These are phyloP conservation scores for Epichloe sylvatica DNA, from an alignment of 2,329 filamentous ascomycete species.

Conservation along the genomic window DNA sequence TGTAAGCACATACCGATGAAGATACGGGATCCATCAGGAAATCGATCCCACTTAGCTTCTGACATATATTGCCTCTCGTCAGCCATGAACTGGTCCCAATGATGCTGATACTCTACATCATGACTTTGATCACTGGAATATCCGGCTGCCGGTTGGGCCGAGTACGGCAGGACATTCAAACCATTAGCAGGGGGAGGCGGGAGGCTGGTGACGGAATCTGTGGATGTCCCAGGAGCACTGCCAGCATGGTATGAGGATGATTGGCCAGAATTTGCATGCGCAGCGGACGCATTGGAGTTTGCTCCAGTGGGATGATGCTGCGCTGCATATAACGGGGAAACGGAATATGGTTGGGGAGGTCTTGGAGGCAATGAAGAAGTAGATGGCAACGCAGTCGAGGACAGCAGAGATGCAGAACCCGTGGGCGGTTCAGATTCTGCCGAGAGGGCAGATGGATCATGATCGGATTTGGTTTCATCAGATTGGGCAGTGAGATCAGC, in stretches of 20 bases:
- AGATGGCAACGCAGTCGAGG: slow-evolving; percentile 21
- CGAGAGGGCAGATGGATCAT: slow-evolving; percentile 16
- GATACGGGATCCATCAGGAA: slow-evolving; percentile 61
- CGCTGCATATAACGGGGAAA: slow-evolving; percentile 23
- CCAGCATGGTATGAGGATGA: slow-evolving; percentile 20
- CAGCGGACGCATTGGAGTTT: slow-evolving; percentile 17
- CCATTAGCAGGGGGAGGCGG: slow-evolving; percentile 17
- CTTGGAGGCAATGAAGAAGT: slow-evolving; percentile 33
- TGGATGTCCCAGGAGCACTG: slow-evolving; percentile 18
- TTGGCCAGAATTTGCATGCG: slow-evolving; percentile 20
- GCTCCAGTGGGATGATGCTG: slow-evolving; percentile 22
- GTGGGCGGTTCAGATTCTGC: slow-evolving; percentile 14
- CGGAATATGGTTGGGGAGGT: slow-evolving; percentile 27
- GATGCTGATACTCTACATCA: slow-evolving; percentile 42
- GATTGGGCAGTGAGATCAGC: slow-evolving; percentile 26
- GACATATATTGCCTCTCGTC: slow-evolving; percentile 64
- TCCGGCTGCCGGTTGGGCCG: slow-evolving; percentile 13
- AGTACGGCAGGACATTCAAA: slow-evolving; percentile 15
- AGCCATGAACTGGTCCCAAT: slow-evolving; percentile 58
- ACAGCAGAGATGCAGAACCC: slow-evolving; percentile 17
- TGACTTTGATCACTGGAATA: slow-evolving; percentile 18
- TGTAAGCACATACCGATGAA: slow-evolving; percentile 54
- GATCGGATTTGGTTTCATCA: slow-evolving; percentile 17
- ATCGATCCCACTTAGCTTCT: slow-evolving; percentile 69
- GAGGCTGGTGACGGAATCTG: slow-evolving; percentile 19